A percentile compares a stretch with the other conserved stretches of the same genome.
Conservation (phyloP, 208 protist genomes). For the Trichomonas gallinae region DNA sequence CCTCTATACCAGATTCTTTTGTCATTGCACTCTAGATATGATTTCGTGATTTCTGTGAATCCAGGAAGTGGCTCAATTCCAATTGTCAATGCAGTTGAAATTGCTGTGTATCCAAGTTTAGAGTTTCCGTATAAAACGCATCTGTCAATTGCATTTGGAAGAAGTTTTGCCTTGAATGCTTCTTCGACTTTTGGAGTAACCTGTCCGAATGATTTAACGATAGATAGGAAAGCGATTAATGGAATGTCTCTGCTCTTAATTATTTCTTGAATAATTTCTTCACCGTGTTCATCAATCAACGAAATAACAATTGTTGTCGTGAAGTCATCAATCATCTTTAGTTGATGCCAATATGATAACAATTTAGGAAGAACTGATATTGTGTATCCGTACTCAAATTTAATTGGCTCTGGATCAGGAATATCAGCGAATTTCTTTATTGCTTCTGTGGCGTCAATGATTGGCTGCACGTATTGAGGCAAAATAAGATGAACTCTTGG, state of each 20-base stretch:
- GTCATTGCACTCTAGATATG: not conserved
- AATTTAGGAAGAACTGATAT: not conserved
- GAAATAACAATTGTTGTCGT: not conserved
- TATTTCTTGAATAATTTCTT: not conserved
- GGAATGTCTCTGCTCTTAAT: not conserved
- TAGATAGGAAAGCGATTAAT: not conserved
- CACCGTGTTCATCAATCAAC: not conserved
- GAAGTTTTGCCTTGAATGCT: not conserved
- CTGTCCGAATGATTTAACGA: not conserved
- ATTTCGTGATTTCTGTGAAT: not conserved
- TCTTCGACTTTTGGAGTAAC: not conserved
- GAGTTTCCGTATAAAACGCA: not conserved
- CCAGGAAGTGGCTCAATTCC: not conserved
- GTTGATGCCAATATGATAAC: not conserved
- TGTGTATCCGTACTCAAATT: not conserved
- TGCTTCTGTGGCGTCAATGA: not conserved
- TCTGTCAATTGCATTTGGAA: not conserved
- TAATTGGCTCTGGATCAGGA: not conserved
- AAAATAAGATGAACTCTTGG: not conserved
- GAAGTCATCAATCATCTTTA: not conserved
- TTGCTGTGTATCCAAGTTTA: not conserved
- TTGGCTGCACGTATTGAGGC: not conserved
- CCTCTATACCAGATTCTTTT: not conserved
- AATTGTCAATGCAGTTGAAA: not conserved
- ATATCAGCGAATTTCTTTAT: not conserved